phyloP scores from a whole-genome alignment of 805 yeast genomes.

The Candida sithepensis region DNA sequence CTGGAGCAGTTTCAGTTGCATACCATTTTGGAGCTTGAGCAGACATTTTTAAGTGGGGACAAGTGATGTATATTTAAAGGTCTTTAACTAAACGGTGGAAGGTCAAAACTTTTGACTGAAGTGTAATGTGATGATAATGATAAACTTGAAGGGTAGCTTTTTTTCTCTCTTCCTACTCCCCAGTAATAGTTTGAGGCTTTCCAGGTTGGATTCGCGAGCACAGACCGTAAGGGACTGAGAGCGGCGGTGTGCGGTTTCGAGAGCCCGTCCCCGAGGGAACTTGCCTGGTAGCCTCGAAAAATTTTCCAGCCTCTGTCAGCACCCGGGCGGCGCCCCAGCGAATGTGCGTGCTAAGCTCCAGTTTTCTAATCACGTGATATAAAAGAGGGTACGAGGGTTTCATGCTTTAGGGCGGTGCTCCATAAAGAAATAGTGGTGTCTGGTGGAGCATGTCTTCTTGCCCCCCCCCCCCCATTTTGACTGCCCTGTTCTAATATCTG shows the following conservation, averaged over 20 bases:
- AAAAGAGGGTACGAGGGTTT: neutral
- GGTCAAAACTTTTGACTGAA: neutral
- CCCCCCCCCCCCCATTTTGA: neutral
- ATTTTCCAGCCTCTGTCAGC: conserved; percentile 1
- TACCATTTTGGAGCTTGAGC: conserved; percentile 81
- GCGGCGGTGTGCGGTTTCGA: too few species aligned
- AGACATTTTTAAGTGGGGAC: conserved; percentile 24
- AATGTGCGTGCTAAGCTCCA: too few species aligned
- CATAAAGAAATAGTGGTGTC: too few species aligned
- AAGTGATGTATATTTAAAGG: conserved; percentile 1
- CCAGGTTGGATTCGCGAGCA: neutral
- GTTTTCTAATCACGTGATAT: neutral
- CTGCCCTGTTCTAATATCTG: neutral
- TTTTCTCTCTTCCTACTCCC: neutral
- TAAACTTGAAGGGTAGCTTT: neutral
- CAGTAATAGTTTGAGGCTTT: neutral
- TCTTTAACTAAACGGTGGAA: neutral
- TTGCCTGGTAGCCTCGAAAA: neutral
- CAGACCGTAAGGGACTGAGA: too few species aligned
- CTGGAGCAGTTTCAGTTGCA: conserved; percentile 88
- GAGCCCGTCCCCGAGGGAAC: too few species aligned
- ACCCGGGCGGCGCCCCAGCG: neutral
- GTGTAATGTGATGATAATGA: neutral
- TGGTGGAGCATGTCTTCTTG: too few species aligned
- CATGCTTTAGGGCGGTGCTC: neutral